These are phyloP conservation scores for Xenoacremonium recifei DNA, from an alignment of 2,329 filamentous ascomycete species.

Conservation along the genomic window DNA sequence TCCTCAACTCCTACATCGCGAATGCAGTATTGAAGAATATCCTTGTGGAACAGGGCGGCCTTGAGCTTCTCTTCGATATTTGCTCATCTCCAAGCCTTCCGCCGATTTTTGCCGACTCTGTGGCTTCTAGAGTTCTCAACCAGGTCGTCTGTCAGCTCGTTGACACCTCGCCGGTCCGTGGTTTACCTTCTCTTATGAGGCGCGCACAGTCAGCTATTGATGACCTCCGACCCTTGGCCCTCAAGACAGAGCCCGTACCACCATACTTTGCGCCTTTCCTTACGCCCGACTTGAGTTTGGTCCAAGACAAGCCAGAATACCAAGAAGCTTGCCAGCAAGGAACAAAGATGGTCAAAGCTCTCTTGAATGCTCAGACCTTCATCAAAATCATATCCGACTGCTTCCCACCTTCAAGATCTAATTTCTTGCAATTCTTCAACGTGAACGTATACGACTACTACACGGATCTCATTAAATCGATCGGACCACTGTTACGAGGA, in stretches of 20 bases:
- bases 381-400: constrained; percentile 72
- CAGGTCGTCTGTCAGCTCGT: constrained; percentile 75
- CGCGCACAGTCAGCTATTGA: constrained; percentile 70
- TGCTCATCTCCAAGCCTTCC: constrained; percentile 79
- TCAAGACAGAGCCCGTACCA: constrained; percentile 43
- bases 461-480: constrained; percentile 65
- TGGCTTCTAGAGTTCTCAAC: constrained; percentile 67
- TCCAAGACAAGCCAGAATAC: constrained; percentile 32
- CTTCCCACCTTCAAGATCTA: constrained; percentile 67
- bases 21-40: constrained; percentile 70
- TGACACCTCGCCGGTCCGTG: constrained; percentile 76
- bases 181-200: constrained; percentile 76
- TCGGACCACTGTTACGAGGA: constrained; percentile 76
- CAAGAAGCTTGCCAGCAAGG: constrained; percentile 55
- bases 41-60: constrained; percentile 77
- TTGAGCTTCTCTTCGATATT: constrained; percentile 81
- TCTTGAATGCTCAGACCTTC: constrained; percentile 75
- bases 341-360: constrained; percentile 74
- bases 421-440: constrained; percentile 64
- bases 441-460: constrained; percentile 88
- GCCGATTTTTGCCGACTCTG: constrained; percentile 55
- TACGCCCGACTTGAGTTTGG: constrained; percentile 35
- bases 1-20: constrained; percentile 71
- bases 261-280: constrained; percentile 74
- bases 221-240: constrained; percentile 63